Evolutionary conservation across 2,329 filamentous ascomycete species (phyloP), one percentile per base, ranked within the genome.

Genomic region (Biscogniauxia mediterranea): DNA sequence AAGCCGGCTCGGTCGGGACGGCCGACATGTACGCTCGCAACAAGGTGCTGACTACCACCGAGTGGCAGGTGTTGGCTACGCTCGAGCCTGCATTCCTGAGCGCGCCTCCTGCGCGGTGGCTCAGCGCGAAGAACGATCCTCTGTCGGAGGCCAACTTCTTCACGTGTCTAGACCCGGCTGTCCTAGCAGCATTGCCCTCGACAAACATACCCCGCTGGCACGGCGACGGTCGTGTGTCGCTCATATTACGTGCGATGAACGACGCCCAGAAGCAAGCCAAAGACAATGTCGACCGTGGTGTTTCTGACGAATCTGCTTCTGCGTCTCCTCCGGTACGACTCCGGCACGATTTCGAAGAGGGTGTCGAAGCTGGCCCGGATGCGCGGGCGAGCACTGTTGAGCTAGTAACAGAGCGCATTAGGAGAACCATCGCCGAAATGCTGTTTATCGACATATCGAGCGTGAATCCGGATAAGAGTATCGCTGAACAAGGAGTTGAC

Each of bases 71-170:
- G 52, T 58, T 72, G 3, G 26, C 25, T 1, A 57, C 57, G 15
- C 60, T 72, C 2, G 71, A 72, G 64, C 64, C 65, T 3, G 66
- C 67, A 1, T 72, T 70, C 63, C 52, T 66, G 17, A 4, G 26
- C 26, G 26, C 26, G 26, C 26, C 26, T 28, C 8, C 26, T 28
- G 26, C 26, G 26, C 26, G 8, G 26, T 28, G 26, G 26, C 26
- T 28, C 4, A 8, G 26, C 26, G 26, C 26, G 26, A 28, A 28
- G 26, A 28, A 28, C 26, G 60, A 59, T n/a, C 49, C 53, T 3
- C 26, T 62, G 7, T 62, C 56, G 4, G 49, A 13, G 21, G 21
- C 60, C 21, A 56, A 54, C 23, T 55, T 62, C 17, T 11, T 62
- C 23, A 57, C 56, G 5, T 62, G 56, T 50, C 13, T 62, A 8